Evolutionary conservation across 73 alveolate genomes (phyloP).

Genomic region (Loxodes magnus): DNA sequence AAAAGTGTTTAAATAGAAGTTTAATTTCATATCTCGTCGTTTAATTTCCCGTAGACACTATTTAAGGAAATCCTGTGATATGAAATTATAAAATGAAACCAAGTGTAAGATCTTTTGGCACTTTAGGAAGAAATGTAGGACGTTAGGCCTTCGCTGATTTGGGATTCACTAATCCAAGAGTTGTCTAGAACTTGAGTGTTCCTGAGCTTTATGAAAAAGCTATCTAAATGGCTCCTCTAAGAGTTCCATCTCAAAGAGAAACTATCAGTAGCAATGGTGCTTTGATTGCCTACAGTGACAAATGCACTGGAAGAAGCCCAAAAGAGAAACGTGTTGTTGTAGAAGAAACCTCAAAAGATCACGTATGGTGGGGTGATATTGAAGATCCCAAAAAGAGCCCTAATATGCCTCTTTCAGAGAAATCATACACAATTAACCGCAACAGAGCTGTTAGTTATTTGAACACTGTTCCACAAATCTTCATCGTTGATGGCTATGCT

Average conservation of each 20-base stretch:
- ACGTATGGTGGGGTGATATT: conserved; percentile 82
- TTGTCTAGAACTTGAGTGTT: background rate
- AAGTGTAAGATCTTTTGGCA: too few species aligned
- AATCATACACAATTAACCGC: conserved; percentile 52
- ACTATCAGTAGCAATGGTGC: conserved; percentile 34
- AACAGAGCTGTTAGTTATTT: conserved; percentile 72
- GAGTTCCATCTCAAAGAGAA: background rate
- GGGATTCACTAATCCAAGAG: too few species aligned
- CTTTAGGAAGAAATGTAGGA: too few species aligned
- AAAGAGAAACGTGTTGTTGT: conserved; percentile 70
- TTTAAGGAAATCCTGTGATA: too few species aligned
- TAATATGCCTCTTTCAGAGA: conserved; percentile 56
- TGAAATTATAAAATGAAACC: too few species aligned
- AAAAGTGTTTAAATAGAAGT: too few species aligned
- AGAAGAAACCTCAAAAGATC: conserved; percentile 54
- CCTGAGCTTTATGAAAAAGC: conserved; percentile 2
- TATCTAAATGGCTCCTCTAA: background rate
- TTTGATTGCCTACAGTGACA: conserved; percentile 40
- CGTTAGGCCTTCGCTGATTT: too few species aligned
- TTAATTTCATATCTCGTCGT: too few species aligned
- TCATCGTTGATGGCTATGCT: conserved; percentile 80
- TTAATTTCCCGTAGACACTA: too few species aligned
- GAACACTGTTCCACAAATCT: conserved; percentile 42
- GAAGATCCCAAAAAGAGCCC: too few species aligned
- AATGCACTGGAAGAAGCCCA: conserved; percentile 71